Evolutionary conservation across 23 red algal genomes (phyloP), one percentile per base, ranked within the genome.

Genomic region (Chondrus crispus): DNA sequence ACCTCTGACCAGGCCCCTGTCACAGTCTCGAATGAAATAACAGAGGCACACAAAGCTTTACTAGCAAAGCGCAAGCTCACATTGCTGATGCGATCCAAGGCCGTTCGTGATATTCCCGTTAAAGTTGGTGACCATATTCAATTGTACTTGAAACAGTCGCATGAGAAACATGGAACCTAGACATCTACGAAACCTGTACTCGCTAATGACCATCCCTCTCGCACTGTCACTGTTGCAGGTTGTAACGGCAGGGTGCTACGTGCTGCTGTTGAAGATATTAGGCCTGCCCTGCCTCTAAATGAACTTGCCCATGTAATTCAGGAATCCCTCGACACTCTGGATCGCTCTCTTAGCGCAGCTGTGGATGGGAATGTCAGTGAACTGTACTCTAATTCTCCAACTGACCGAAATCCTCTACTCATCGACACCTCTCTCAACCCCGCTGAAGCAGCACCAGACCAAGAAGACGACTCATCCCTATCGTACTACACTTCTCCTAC

Each of bases 61-160:
- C 28, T 83, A 60, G 78, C 78, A 62, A 63, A 83, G 40, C 1
- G 78, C 26, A 83, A 83, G 2, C 52, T 83, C 78, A 83, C 45
- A 35, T 1, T 83, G 24, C 55, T 83, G 1, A n/a, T 83, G n/a
- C 14, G 24, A 1, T 58, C 46, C 46, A 83, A 83, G 1, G 41
- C 1, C 24, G 0, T 1, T n/a, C 26, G 0, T n/a, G 46, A 54
- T 52, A 62, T 58, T 54, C 52, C 9, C 19, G 29, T 60, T 39
- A 83, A 83, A 35, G 0, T 83, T 53, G 78, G 45, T 29, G 46
- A 80, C 16, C 19, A 53, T 14, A 39, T 80, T 51, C 33, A 80
- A 51, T 11, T 80, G 13, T 73, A 18, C 68, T 18, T 73, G 13
- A n/a, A 73, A n/a, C 13, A 18, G n/a, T n/a, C n/a, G 19, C 13